Percentiles rank a stretch among this genome's conserved stretches.
phyloP scores from a whole-genome alignment of 805 yeast genomes.

The Wickerhamiella parazyma region DNA sequence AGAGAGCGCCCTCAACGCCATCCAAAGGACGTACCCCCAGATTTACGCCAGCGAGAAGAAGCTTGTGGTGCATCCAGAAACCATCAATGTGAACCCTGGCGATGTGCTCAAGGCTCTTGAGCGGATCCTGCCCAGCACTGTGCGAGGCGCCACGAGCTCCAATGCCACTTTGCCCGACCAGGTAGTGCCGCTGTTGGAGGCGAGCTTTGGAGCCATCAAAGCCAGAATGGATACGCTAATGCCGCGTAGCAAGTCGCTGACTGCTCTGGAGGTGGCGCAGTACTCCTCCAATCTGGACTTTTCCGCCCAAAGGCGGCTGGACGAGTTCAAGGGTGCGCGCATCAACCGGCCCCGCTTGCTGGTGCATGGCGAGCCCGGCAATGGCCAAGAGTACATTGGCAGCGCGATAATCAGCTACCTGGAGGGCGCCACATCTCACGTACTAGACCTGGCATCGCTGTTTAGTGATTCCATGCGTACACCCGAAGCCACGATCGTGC shows the following conservation, averaged over 20 bases:
- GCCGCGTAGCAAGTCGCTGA: constrained; percentile 42
- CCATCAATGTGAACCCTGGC: constrained; percentile 58
- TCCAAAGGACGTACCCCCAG: constrained; percentile 87
- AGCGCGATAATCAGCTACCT: constrained; percentile 67
- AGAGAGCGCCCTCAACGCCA: constrained; percentile 85
- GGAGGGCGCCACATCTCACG: constrained; percentile 84
- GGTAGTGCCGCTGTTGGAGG: constrained; percentile 48
- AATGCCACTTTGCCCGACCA: constrained; percentile 71
- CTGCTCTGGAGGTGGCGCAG: constrained; percentile 56
- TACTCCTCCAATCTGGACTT: constrained; percentile 32
- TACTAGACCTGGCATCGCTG: constrained; percentile 64
- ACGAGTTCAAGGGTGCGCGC: constrained; percentile 39
- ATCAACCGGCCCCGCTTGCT: constrained; percentile 71
- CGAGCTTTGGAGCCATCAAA: constrained; percentile 35
- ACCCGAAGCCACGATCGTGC: constrained; percentile 73
- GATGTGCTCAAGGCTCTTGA: constrained; percentile 81
- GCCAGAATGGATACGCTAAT: constrained; percentile 40
- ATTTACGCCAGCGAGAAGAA: constrained; percentile 68
- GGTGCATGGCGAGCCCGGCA: constrained; percentile 59
- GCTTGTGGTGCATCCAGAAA: constrained; percentile 53
- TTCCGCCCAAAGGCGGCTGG: constrained; percentile 62
- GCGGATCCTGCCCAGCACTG: constrained; percentile 82
- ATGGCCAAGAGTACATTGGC: constrained; percentile 77
- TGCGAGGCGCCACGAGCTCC: constrained; percentile 57
- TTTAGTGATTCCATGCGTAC: constrained; percentile 68